A percentile compares a stretch with the other conserved stretches of the same genome.
These are phyloP conservation scores for Paracoccidioides lutzii DNA, from an alignment of 2,329 filamentous ascomycete genomes.

Conservation along the genomic window DNA sequence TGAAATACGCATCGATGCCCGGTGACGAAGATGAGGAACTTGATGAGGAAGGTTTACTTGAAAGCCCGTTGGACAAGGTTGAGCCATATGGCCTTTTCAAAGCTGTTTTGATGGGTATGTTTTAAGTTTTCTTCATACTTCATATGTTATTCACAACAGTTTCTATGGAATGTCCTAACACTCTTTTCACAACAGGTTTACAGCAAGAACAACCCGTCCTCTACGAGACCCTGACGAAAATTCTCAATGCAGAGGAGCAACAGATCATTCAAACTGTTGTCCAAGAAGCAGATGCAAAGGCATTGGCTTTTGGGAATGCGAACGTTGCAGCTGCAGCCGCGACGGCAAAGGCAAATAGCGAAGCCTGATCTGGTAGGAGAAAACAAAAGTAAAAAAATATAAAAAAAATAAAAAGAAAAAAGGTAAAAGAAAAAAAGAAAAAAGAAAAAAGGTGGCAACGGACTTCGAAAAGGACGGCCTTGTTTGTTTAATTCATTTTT, in stretches of 20 bases:
- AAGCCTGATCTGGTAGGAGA: neutral
- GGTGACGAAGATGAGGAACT: conserved; percentile 78
- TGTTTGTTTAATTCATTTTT: no score
- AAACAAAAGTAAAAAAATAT: neutral
- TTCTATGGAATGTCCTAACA: conserved; percentile 8
- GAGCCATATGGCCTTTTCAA: conserved; percentile 91
- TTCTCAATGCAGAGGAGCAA: conserved; percentile 69
- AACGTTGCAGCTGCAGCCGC: conserved; percentile 27
- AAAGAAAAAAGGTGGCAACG: no score
- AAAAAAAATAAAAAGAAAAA: neutral
- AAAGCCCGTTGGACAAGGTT: conserved; percentile 87
- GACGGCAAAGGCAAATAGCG: conserved; percentile 13
- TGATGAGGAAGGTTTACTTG: conserved; percentile 82
- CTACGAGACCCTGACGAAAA: conserved; percentile 66
- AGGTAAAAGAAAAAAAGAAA: neutral
- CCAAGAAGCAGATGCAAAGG: conserved; percentile 51
- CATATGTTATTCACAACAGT: neutral
- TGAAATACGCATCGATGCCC: conserved; percentile 63
- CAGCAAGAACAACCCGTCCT: conserved; percentile 85
- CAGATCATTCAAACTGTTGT: conserved; percentile 66
- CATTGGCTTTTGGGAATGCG: conserved; percentile 24
- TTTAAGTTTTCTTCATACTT: neutral
- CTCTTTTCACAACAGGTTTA: conserved; percentile 46
- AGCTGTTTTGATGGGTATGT: conserved; percentile 66
- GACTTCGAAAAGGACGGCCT: no score